phyloP scores from a whole-genome alignment of 2,329 filamentous ascomycete species.

The Leptosphaerulina australis region DNA sequence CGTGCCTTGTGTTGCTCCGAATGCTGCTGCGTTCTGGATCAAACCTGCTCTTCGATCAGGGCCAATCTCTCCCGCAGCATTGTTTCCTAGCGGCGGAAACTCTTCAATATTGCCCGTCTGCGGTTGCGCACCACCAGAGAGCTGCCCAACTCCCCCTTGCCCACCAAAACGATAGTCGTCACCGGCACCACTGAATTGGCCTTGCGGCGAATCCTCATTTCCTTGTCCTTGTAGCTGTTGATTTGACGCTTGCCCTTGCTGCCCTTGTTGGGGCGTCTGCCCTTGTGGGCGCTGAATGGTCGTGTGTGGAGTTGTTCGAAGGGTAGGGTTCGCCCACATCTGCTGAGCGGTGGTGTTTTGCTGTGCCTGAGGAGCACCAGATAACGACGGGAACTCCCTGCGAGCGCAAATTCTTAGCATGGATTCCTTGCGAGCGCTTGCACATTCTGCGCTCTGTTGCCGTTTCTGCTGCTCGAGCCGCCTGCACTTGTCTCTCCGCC shows the following conservation, averaged over 20 bases:
- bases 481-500: not conserved
- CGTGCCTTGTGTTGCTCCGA: constrained; percentile 44
- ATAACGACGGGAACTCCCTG: constrained; percentile 68
- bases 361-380: constrained; percentile 61
- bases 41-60: constrained; percentile 58
- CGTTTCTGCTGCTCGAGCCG: not conserved
- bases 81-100: constrained; percentile 64
- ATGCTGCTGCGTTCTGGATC: constrained; percentile 57
- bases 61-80: constrained; percentile 58
- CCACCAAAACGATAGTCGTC: constrained; percentile 65
- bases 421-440: constrained; percentile 4
- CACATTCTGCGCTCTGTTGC: not conserved
- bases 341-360: constrained; percentile 59
- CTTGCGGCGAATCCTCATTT: constrained; percentile 52
- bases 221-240: constrained; percentile 52
- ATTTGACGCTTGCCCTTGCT: constrained; percentile 46
- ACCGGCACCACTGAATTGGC: constrained; percentile 58
- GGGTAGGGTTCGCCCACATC: constrained; percentile 63
- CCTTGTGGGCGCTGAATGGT: constrained; percentile 60
- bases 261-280: constrained; percentile 41
- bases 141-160: constrained; percentile 59
- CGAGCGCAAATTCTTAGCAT: constrained; percentile 32
- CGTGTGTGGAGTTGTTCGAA: constrained; percentile 60
- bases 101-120: constrained; percentile 65
- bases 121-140: constrained; percentile 57